Conservation (phyloP, 345 rosid genomes). For the Hibiscus trionum region DNA sequence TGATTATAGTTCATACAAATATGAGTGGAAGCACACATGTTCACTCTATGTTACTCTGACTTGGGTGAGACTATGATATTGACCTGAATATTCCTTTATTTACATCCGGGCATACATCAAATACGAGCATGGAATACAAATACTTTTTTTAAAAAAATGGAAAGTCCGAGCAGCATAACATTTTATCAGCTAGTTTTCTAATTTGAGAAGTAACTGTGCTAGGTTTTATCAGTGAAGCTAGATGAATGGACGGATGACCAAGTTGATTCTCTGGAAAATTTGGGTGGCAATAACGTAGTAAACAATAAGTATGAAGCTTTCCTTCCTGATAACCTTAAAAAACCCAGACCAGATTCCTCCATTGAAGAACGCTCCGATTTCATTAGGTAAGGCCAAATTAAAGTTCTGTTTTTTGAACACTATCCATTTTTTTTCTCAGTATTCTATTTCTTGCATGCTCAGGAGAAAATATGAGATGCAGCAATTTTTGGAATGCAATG, state of each 20-base stretch:
- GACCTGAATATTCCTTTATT: no score
- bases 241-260: constrained; percentile 98
- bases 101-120: no score
- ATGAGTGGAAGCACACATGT: background rate
- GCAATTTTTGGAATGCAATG: constrained; percentile 47
- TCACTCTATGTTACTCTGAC: background rate
- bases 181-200: constrained; percentile 3
- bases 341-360: constrained; percentile 75
- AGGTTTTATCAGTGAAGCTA: constrained; percentile 84
- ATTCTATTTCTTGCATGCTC: constrained; percentile 18
- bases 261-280: constrained; percentile 43
- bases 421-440: constrained; percentile 4
- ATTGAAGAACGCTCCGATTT: constrained; percentile 76
- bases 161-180: background rate
- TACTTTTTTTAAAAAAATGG: no score
- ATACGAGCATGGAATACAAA: no score
- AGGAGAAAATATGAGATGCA: constrained; percentile 81
- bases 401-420: background rate
- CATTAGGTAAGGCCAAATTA: constrained; percentile 43
- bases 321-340: constrained; percentile 48
- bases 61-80: no score
- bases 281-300: constrained; percentile 73
- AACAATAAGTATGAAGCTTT: constrained; percentile 75
- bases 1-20: background rate
- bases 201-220: constrained; percentile 19